phyloP scores from a whole-genome alignment of 352 stramenopile species.

The Phytophthora pisi region DNA sequence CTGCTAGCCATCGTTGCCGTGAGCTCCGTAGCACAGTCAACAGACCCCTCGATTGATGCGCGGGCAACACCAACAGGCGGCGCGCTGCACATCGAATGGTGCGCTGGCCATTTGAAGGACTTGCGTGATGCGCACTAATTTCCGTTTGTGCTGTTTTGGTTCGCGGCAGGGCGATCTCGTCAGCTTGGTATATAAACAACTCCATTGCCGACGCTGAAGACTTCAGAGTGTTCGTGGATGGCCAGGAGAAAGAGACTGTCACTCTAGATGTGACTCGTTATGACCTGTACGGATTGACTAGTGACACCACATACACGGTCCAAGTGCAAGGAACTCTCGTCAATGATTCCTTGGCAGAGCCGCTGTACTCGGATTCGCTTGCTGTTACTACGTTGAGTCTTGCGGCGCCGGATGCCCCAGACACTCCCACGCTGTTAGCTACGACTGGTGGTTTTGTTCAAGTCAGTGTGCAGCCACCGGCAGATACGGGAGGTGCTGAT shows the following conservation, averaged over 20 bases:
- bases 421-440: conserved; percentile 11
- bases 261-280: conserved; percentile 15
- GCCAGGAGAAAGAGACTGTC: conserved; percentile 12
- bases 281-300: conserved; percentile 37
- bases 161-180: conserved; percentile 27
- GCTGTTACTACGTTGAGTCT: conserved; percentile 29
- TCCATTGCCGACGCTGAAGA: conserved; percentile 31
- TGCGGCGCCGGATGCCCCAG: conserved; percentile 21
- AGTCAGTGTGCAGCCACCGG: conserved; percentile 23
- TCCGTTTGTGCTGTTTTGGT: neutral
- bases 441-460: conserved; percentile 26
- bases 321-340: conserved; percentile 26
- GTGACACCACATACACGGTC: conserved; percentile 43
- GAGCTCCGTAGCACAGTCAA: conserved; percentile 13
- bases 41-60: conserved; percentile 12
- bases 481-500: conserved; percentile 44
- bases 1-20: conserved; percentile 5
- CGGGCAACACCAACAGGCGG: conserved; percentile 34
- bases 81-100: conserved; percentile 45
- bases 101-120: neutral
- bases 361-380: conserved; percentile 38
- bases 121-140: neutral
- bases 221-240: conserved; percentile 35
- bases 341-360: conserved; percentile 9
- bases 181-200: conserved; percentile 22